phyloP scores from a whole-genome alignment of 2,329 filamentous ascomycete species.

The Paramyrothecium roridum region DNA sequence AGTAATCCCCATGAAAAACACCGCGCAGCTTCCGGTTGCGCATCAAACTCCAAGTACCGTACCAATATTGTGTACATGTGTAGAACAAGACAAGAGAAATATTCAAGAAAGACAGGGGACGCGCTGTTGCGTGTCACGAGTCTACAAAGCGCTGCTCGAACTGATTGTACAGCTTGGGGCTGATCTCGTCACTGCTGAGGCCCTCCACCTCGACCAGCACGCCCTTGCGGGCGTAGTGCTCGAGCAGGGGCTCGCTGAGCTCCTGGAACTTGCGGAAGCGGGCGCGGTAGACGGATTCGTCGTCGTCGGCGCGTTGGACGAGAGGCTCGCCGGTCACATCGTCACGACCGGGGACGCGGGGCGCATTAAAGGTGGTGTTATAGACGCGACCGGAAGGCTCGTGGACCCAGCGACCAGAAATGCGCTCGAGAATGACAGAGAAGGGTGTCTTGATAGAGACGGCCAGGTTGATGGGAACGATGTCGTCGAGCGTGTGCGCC shows the following conservation, averaged over 20 bases:
- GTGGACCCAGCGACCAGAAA: conserved; percentile 91
- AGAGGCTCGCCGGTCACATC: conserved; percentile 88
- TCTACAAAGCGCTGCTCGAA: conserved; percentile 70
- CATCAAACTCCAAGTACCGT: not conserved
- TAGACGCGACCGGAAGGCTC: conserved; percentile 88
- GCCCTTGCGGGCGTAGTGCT: conserved; percentile 83
- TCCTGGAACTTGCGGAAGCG: conserved; percentile 83
- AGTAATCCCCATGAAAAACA: not conserved
- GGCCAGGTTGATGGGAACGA: conserved; percentile 93
- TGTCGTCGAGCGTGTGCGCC: conserved; percentile 70
- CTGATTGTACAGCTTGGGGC: conserved; percentile 79
- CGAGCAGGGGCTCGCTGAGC: conserved; percentile 77
- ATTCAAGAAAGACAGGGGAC: not conserved
- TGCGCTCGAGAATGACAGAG: conserved; percentile 82
- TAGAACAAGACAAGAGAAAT: not conserved
- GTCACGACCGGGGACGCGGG: conserved; percentile 75
- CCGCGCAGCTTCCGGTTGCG: not conserved
- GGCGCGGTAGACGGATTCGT: conserved; percentile 78
- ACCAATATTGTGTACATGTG: not conserved
- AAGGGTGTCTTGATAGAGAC: conserved; percentile 83
- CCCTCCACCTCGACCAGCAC: conserved; percentile 86
- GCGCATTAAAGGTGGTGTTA: conserved; percentile 90
- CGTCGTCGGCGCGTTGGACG: conserved; percentile 80
- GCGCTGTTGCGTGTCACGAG: conserved; percentile 9
- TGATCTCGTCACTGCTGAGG: conserved; percentile 91